Percentiles rank a stretch among this genome's conserved stretches.
phyloP scores from a whole-genome alignment of 345 rosid species.

The Acer saccharum region DNA sequence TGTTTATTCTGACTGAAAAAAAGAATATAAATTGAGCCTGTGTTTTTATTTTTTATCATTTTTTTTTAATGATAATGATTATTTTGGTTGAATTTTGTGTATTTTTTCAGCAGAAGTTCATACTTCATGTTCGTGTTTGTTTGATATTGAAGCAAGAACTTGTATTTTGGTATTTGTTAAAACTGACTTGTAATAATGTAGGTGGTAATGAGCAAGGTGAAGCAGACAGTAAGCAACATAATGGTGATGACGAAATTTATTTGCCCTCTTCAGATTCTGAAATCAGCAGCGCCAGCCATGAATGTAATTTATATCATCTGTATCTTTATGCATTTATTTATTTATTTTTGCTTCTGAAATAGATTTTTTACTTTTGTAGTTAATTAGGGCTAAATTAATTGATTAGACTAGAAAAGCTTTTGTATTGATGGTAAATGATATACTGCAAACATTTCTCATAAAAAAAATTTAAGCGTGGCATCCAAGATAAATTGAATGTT shows the following conservation, averaged over 20 bases:
- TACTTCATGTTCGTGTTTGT: neutral
- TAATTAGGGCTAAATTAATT: neutral
- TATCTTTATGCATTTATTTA: neutral
- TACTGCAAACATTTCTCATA: neutral
- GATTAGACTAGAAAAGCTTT: neutral
- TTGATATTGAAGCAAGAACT: neutral
- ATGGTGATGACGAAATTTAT: conserved; percentile 18
- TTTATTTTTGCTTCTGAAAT: neutral
- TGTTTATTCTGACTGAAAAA: too few relatives aligned
- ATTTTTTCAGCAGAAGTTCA: neutral
- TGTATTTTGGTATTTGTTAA: neutral
- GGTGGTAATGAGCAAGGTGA: conserved; percentile 19
- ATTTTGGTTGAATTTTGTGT: neutral
- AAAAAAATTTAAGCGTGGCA: neutral
- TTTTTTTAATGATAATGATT: neutral
- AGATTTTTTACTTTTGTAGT: neutral
- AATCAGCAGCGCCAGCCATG: neutral
- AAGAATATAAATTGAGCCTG: neutral
- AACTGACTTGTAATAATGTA: neutral
- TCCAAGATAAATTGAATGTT: too few relatives aligned
- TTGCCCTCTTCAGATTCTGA: conserved; percentile 36
- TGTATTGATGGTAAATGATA: neutral
- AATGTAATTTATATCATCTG: neutral
- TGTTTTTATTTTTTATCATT: neutral
- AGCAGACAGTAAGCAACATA: neutral